Evolutionary conservation across 1,139 yeast genomes (phyloP).

Genomic region (Yamadazyma triangularis): DNA sequence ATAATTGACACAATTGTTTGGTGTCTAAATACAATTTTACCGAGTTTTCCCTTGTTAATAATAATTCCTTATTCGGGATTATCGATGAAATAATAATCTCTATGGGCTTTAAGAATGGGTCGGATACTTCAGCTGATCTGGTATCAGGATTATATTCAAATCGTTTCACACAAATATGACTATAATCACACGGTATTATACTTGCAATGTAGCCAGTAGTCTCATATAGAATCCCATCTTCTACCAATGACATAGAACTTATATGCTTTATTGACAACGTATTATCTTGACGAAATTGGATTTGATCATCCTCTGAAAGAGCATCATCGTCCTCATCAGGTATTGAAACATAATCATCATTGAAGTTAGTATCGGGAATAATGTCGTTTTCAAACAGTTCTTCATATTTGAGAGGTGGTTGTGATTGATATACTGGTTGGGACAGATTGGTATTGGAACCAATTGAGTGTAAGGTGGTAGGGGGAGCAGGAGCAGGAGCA

Average conservation of each 20-base stretch:
- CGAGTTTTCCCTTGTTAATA: slow-evolving; percentile 13
- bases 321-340: background rate
- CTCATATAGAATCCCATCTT: slow-evolving; percentile 14
- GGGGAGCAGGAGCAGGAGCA: background rate
- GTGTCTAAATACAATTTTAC: slow-evolving; percentile 14
- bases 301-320: slow-evolving; percentile 1
- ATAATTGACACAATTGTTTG: slow-evolving; percentile 13
- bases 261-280: slow-evolving; percentile 1
- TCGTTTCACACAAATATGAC: slow-evolving; percentile 22
- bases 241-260: slow-evolving; percentile 1
- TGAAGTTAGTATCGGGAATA: background rate
- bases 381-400: slow-evolving; percentile 1
- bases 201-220: slow-evolving; percentile 17
- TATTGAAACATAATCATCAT: background rate
- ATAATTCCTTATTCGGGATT: slow-evolving; percentile 1
- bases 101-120: slow-evolving; percentile 20
- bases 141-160: slow-evolving; percentile 10
- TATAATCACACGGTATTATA: slow-evolving; percentile 19
- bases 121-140: slow-evolving; percentile 11
- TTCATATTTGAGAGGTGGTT: background rate
- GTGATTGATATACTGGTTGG: background rate
- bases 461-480: too few species aligned
- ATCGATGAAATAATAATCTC: slow-evolving; percentile 19
- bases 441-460: too few species aligned
- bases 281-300: background rate